Base-by-base conservation (phyloP, 768 basidiomycete species). In the Termitomyces sp. region DNA sequence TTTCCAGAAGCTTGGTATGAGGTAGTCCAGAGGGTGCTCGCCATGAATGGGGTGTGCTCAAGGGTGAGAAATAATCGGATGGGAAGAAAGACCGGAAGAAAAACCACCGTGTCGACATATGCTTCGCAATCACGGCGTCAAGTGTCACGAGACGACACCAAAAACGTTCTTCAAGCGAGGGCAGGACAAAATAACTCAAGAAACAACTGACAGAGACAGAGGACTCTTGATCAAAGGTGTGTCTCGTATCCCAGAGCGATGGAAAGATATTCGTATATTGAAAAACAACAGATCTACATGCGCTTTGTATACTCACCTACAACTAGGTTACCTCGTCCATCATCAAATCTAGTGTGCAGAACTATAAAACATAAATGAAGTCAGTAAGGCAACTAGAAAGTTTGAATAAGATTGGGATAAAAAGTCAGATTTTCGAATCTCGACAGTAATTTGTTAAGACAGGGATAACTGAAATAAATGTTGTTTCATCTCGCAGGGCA, bases 1-100 rank as follows among this genome's bases (percentile, higher is more conserved):
- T 76, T 80, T 60, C 78, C 79, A 55, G 72, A 68, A 51, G 64
- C 58, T 64, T 82, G 77, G 13, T 36, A 31, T 5, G 77, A 72
- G 28, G 68, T 65, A 5, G 83, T 79, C 76, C 80, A 89, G 57
- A 91, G 77, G 60, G 84, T 90, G 59, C 75, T 72, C 50, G 85
- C 77, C 58, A 80, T 73, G 15, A 13, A 29, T 28, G 22, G 42
- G 2, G 33, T 24, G 48, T 46, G 52, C 41, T 45, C 20, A 45
- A 26, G 41, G 13, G 6, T 34, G 16, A 51, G 48, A 50, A 12
- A 39, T 59, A 37, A 50, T 44, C 39, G 24, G 18, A 46, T 42
- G 13, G 8, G 33, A 13, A 5, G n/a, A 29, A 33, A 50, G 16
- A 16, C 37, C 33, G 3, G n/a, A n/a, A n/a, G n/a, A n/a, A n/a